A percentile compares a stretch with the other conserved stretches of the same genome.
phyloP scores from a whole-genome alignment of 805 yeast genomes.

The Kluyveromyces nonfermentans region DNA sequence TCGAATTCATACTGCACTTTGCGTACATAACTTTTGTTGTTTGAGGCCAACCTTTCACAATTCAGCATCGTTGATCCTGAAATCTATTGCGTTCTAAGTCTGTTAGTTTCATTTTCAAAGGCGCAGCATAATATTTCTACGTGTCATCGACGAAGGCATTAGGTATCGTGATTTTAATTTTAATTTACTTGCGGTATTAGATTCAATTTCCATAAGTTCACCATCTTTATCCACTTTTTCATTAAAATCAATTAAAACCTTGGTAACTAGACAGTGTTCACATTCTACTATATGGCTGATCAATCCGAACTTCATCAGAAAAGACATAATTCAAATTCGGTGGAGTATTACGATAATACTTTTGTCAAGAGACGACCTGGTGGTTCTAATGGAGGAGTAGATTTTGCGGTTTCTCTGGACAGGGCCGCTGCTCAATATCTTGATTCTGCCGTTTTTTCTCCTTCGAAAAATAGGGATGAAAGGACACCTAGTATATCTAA shows the following conservation, averaged over 20 bases:
- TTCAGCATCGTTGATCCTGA: too few relatives aligned
- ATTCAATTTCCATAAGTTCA: not conserved
- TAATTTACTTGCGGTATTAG: not conserved
- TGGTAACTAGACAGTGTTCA: not conserved
- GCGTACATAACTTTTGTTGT: too few relatives aligned
- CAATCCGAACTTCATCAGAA: slow-evolving; percentile 13
- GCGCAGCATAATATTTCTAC: too few relatives aligned
- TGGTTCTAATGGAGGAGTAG: not conserved
- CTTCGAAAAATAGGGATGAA: slow-evolving; percentile 1
- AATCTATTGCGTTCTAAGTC: too few relatives aligned
- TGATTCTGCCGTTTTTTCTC: slow-evolving; percentile 4
- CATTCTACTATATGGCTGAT: too few relatives aligned
- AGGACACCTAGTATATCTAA: slow-evolving; percentile 7
- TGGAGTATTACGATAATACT: slow-evolving; percentile 9
- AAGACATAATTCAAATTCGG: slow-evolving; percentile 19
- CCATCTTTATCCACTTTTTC: not conserved
- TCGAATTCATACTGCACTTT: too few relatives aligned
- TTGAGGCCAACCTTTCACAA: too few relatives aligned
- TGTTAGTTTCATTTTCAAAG: too few relatives aligned
- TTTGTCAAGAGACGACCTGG: slow-evolving; percentile 17
- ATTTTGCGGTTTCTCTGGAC: slow-evolving; percentile 4
- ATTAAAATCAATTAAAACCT: too few relatives aligned
- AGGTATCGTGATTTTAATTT: not conserved
- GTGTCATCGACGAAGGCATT: too few relatives aligned
- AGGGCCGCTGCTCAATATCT: slow-evolving; percentile 2